These are phyloP conservation scores for Suhomyces prunicola DNA, from an alignment of 805 yeast species.

Conservation along the genomic window DNA sequence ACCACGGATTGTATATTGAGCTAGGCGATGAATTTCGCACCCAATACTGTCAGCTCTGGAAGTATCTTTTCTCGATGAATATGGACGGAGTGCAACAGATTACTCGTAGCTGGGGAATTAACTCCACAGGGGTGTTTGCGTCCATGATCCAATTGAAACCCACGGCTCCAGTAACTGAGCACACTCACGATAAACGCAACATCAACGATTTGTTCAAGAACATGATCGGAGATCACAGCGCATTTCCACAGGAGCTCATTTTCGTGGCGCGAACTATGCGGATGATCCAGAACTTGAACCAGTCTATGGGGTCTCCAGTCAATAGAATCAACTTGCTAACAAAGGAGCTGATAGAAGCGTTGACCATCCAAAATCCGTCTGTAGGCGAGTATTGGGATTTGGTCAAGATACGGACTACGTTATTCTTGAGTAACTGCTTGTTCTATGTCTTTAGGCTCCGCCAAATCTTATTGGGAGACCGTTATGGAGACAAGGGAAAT, in stretches of 20 bases:
- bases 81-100: conserved; percentile 44
- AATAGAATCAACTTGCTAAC: conserved; percentile 66
- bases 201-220: conserved; percentile 48
- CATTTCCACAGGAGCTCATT: conserved; percentile 63
- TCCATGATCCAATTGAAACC: conserved; percentile 53
- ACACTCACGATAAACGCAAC: conserved; percentile 12
- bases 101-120: conserved; percentile 65
- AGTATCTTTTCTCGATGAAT: conserved; percentile 53
- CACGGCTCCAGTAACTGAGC: conserved; percentile 11
- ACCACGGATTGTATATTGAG: conserved; percentile 69
- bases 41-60: conserved; percentile 65
- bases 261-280: conserved; percentile 71
- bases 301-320: conserved; percentile 66
- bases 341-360: conserved; percentile 44
- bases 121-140: conserved; percentile 59
- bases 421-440: conserved; percentile 28
- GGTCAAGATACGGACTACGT: conserved; percentile 19
- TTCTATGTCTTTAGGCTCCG: conserved; percentile 31
- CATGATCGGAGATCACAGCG: conserved; percentile 59
- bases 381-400: conserved; percentile 13
- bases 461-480: conserved; percentile 32
- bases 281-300: conserved; percentile 69
- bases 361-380: not conserved
- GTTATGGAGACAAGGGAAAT: conserved; percentile 27
- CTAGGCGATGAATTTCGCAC: conserved; percentile 48